Conservation (phyloP, 768 basidiomycete species). For the Tylopilus plumbeoviolaceoides region DNA sequence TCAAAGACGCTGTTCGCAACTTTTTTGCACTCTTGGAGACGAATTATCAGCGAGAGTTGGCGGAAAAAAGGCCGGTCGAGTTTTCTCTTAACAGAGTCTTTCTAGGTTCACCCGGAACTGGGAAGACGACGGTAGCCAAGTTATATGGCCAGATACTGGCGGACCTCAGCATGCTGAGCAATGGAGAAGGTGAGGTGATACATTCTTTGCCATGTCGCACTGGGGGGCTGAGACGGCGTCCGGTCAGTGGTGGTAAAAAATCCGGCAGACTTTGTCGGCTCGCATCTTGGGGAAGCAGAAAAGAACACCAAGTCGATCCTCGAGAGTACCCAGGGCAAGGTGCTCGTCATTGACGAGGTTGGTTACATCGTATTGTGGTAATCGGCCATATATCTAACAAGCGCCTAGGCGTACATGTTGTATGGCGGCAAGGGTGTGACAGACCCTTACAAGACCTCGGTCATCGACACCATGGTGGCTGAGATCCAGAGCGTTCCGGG, state of each 20-base stretch:
- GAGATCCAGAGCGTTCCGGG: constrained; percentile 69
- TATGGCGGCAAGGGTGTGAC: constrained; percentile 38
- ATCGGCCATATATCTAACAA: too few relatives aligned
- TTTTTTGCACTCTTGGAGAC: constrained; percentile 44
- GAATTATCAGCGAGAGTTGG: constrained; percentile 60
- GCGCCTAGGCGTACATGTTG: constrained; percentile 46
- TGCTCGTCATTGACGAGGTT: constrained; percentile 71
- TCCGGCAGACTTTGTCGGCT: constrained; percentile 64
- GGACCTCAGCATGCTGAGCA: constrained; percentile 61
- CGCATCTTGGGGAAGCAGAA: constrained; percentile 56
- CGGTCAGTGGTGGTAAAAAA: constrained; percentile 59
- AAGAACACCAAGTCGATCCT: constrained; percentile 62
- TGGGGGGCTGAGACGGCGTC: neutral
- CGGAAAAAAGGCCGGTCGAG: constrained; percentile 48
- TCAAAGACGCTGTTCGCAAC: constrained; percentile 43
- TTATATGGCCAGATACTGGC: constrained; percentile 62
- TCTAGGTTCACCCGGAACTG: constrained; percentile 66
- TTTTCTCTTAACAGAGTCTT: constrained; percentile 64
- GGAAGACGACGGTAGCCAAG: constrained; percentile 69
- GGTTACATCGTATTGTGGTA: neutral
- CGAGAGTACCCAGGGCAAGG: constrained; percentile 55
- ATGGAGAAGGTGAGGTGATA: constrained; percentile 56
- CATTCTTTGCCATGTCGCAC: neutral
- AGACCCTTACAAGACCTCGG: constrained; percentile 61
- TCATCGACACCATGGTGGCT: constrained; percentile 72